These are phyloP conservation scores for Hippophae rhamnoides DNA, from an alignment of 306 rosid species.

Conservation along the genomic window DNA sequence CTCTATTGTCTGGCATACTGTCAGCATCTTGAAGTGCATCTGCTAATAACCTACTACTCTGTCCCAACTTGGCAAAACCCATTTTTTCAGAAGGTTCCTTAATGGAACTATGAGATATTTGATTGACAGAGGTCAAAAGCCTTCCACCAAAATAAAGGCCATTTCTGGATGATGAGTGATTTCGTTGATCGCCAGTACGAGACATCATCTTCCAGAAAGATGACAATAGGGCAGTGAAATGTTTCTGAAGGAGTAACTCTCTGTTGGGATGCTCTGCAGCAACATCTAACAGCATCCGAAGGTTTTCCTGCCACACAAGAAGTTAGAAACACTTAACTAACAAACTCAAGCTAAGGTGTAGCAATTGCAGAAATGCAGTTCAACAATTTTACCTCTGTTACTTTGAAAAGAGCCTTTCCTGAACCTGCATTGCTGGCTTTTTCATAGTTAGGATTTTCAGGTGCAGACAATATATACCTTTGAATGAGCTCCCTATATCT, in stretches of 20 bases:
- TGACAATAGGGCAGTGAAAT: conserved; percentile 75
- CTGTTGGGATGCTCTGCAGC: conserved; percentile 75
- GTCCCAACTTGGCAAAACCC: conserved; percentile 35
- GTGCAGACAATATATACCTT: conserved; percentile 46
- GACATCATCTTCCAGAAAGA: conserved; percentile 58
- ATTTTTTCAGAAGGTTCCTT: conserved; percentile 48
- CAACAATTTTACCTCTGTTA: conserved; percentile 60
- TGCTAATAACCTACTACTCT: conserved; percentile 49
- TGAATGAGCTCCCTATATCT: conserved; percentile 87
- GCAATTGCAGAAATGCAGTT: conserved; percentile 7
- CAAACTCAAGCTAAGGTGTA: conserved; percentile 1
- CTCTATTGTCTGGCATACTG: conserved; percentile 35
- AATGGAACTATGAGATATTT: conserved; percentile 34
- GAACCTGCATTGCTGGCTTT: conserved; percentile 58
- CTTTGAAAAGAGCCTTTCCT: conserved; percentile 91
- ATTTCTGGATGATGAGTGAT: conserved; percentile 32
- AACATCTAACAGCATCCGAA: conserved; percentile 58
- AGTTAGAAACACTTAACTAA: conserved; percentile 13
- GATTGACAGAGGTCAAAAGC: conserved; percentile 37
- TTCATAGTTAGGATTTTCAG: conserved; percentile 63
- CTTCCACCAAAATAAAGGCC: conserved; percentile 50
- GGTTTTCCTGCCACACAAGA: conserved; percentile 60
- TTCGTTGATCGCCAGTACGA: conserved; percentile 31
- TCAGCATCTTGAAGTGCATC: conserved; percentile 55
- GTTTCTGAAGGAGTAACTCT: conserved; percentile 81